Evolutionary conservation across 768 basidiomycete genomes (phyloP).

Genomic region (Collybia sp.): DNA sequence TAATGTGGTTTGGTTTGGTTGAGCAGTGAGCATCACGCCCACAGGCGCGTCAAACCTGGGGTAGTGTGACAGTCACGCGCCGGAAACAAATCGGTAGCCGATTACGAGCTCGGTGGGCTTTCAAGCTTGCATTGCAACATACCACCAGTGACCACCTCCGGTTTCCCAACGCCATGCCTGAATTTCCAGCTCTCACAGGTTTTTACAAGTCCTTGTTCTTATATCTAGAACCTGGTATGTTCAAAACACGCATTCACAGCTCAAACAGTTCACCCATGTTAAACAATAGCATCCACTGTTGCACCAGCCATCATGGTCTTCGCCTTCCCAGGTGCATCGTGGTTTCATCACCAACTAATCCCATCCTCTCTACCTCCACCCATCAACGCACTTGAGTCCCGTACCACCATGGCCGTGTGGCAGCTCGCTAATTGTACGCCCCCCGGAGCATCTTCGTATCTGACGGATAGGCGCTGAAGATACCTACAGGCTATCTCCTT

Average conservation of each 20-base stretch:
- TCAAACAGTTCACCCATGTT: background rate
- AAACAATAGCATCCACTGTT: conserved; percentile 28
- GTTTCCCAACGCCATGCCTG: too few species aligned
- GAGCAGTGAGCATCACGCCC: too few species aligned
- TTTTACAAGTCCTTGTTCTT: conserved; percentile 60
- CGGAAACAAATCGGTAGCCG: too few species aligned
- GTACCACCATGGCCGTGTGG: conserved; percentile 58
- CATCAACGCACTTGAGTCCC: conserved; percentile 33
- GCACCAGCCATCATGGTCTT: conserved; percentile 36
- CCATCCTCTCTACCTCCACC: conserved; percentile 35
- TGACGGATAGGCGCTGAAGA: too few species aligned
- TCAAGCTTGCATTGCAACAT: too few species aligned
- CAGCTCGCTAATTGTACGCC: conserved; percentile 63
- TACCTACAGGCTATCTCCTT: conserved; percentile 27
- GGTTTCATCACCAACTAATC: conserved; percentile 66
- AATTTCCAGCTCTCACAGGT: conserved; percentile 57
- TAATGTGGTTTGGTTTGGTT: too few species aligned
- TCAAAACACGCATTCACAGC: background rate
- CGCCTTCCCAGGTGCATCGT: conserved; percentile 54
- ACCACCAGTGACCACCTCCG: too few species aligned
- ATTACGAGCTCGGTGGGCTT: too few species aligned
- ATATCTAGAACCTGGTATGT: conserved; percentile 59
- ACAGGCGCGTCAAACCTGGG: too few species aligned
- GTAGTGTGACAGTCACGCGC: too few species aligned
- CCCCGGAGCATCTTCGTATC: background rate